Evolutionary conservation across 2,329 filamentous ascomycete genomes (phyloP).

Genomic region (Pseudogymnoascus sp.): DNA sequence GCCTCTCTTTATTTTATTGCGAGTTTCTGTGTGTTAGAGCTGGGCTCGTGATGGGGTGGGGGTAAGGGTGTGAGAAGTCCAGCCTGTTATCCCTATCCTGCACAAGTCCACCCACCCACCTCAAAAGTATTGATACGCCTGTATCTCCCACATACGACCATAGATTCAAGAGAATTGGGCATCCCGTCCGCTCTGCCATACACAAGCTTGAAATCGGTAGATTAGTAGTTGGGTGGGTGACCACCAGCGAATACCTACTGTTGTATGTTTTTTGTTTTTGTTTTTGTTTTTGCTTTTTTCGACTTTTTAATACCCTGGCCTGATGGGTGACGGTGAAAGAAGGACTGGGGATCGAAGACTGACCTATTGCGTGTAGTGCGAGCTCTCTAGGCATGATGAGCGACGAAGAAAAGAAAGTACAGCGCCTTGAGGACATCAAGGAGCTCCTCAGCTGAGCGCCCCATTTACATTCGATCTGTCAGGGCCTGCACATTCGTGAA

Average conservation of each 20-base stretch:
- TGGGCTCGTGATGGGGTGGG: constrained; percentile 7
- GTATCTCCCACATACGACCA: constrained; percentile 20
- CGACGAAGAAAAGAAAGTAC: constrained; percentile 84
- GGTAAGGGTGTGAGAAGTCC: not conserved
- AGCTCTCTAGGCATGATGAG: constrained; percentile 89
- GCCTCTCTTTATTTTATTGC: constrained; percentile 10
- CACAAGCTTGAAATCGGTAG: constrained; percentile 22
- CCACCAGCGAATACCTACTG: constrained; percentile 22
- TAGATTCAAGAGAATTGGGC: constrained; percentile 22
- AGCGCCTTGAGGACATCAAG: constrained; percentile 88
- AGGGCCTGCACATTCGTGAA: not conserved
- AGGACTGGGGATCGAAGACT: not conserved
- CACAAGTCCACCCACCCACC: not conserved
- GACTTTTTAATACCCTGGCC: not conserved
- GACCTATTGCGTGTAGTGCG: constrained; percentile 50
- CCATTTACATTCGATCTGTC: not conserved
- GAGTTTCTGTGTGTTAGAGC: constrained; percentile 19
- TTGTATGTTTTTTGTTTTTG: constrained; percentile 24
- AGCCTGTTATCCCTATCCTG: not conserved
- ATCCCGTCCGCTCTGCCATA: constrained; percentile 23
- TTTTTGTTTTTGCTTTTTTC: constrained; percentile 14
- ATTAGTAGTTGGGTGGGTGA: constrained; percentile 26
- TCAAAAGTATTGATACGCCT: not conserved
- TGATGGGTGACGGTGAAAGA: not conserved
- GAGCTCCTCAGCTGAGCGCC: constrained; percentile 64